Evolutionary conservation across 1,284 basidiomycete genomes (phyloP), one percentile per base, ranked within the genome.

Genomic region (Athelia psychrophila): DNA sequence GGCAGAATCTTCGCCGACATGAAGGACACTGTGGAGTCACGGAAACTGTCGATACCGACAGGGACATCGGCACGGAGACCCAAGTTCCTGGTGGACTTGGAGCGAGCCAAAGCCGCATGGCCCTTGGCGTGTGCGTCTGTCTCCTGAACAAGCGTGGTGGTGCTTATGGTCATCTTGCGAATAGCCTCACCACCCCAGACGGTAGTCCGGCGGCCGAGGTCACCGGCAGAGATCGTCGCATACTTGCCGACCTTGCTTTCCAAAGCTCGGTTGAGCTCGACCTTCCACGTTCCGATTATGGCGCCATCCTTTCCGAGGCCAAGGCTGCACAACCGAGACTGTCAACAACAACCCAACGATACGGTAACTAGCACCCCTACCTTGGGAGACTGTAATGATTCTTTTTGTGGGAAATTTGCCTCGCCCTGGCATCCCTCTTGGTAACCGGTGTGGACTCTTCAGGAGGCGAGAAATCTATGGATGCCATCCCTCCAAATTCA

Each of bases 351-450:
- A 47, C 10, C 6, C 30, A 33, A n/a, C 54, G 15, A 30, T 42
- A 10, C 19, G 46, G 40, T 18, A 49, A 24, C 8, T 18, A 18
- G 12, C 22, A 45, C 32, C 49, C 71, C 49, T 67, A 82, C 83
- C 82, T 84, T 3, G 84, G 80, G 50, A 86, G 67, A 66, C 84
- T 85, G 65, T 79, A 78, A 58, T 82, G 81, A 49, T 80, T 78
- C 58, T 75, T 76, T 64, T 77, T 81, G 65, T 84, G 82, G 25
- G 79, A 78, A 23, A 64, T 67, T 64, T 80, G 83, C 62, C 70
- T 70, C 60, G 70, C 63, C 40, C 60, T 59, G 6, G 60, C 58
- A 16, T 67, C 66, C 27, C 57, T 33, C 54, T 61, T 62, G 48
- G 70, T 67, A 40, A 73, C 66, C 27, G 84, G 83, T 2, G 83